Base-by-base conservation (phyloP, 163 green algal species). In the Chlorella variabilis region DNA sequence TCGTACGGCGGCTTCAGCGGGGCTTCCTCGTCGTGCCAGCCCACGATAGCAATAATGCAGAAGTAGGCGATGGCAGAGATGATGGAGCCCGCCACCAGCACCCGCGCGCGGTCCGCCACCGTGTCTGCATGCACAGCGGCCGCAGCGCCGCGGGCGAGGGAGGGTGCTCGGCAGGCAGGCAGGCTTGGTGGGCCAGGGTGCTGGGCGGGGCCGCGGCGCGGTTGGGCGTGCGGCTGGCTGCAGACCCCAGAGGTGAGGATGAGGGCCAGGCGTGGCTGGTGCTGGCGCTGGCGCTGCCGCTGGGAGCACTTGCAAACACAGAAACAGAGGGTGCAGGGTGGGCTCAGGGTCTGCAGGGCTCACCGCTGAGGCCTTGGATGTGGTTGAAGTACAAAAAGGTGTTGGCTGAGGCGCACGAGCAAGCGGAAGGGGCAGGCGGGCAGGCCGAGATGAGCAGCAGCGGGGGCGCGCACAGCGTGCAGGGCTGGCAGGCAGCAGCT, bases 21-120 rank as follows among this genome's bases (percentile, higher is more conserved):
- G 27, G 66, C 63, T 7, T 82, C 63, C 18, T 86, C 82, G 36
- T 86, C 51, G 62, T 69, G 61, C 62, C 78, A 71, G n/a, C 82
- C 82, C 5, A 73, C 29, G 23, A 75, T 21, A 11, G 75, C 33
- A 4, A 86, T 71, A 38, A 83, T 56, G 18, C 65, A 23, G 65
- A 65, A 78, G 21, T 61, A 48, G 42, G 69, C 82, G 51, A 86
- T 80, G 36, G 45, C 62, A 27, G 61, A 63, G 2, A 86, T 83
- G 45, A 86, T 83, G 36, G 82, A 27, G 48, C 82, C 82, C 1
- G 82, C 82, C 21, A 61, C 66, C 33, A 78, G 61, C 20, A 63
- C 65, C 1, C 82, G 68, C 29, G 75, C 82, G 11, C 82, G 66
- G 9, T 31, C 13, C 11, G 56, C 25, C 9, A 77, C 25, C 3